Evolutionary conservation across 2,329 filamentous ascomycete genomes (phyloP).

Genomic region (Ciborinia camelliae): DNA sequence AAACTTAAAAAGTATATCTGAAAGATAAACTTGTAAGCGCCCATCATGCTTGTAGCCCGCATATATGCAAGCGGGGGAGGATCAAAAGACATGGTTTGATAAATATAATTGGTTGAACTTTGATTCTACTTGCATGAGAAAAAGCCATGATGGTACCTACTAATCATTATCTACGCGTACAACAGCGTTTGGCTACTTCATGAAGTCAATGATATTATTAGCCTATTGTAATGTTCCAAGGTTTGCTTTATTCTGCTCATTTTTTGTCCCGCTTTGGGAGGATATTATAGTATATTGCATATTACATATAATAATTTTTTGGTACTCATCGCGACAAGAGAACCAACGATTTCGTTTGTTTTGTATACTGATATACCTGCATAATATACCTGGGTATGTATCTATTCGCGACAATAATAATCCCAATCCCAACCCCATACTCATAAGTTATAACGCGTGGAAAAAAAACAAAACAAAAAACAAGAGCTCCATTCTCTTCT

Average conservation of each 20-base stretch:
- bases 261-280: slow-evolving; percentile 1
- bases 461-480: not conserved
- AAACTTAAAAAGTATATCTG: not conserved
- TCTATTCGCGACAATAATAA: slow-evolving; percentile 1
- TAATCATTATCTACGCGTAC: not conserved
- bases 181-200: not conserved
- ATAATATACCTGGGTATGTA: not conserved
- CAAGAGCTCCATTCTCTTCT: not conserved
- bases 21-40: slow-evolving; percentile 15
- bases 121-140: not conserved
- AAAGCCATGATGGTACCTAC: not conserved
- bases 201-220: not conserved
- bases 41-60: slow-evolving; percentile 2
- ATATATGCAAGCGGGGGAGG: slow-evolving; percentile 13
- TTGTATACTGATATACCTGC: not conserved
- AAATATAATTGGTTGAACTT: not conserved
- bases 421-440: no score
- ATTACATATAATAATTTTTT: not conserved
- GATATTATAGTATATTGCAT: not conserved
- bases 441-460: not conserved
- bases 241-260: not conserved
- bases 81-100: slow-evolving; percentile 16
- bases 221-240: slow-evolving; percentile 2
- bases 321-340: not conserved
- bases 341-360: slow-evolving; percentile 1